These are phyloP conservation scores for Rickenella mellea DNA, from an alignment of 768 basidiomycete species.

Conservation along the genomic window DNA sequence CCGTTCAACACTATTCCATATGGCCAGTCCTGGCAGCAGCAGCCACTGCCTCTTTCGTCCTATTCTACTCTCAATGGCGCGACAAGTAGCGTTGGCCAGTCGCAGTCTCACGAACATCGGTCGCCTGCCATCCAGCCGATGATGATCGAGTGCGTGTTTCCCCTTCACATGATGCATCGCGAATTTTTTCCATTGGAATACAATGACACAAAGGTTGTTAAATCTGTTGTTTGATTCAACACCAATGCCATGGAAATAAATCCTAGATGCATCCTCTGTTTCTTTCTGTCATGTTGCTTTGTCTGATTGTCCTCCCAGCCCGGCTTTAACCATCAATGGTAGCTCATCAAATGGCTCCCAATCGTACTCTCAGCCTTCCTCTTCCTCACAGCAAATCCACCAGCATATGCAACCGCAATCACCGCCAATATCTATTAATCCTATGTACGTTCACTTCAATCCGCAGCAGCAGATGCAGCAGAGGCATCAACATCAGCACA, in stretches of 20 bases:
- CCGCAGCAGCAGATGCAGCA: conserved; percentile 24
- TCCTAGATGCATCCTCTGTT: neutral
- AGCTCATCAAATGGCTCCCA: conserved; percentile 29
- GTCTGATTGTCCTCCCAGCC: conserved; percentile 30
- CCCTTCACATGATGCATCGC: conserved; percentile 5
- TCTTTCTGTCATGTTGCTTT: too few species aligned
- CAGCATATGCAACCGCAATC: conserved; percentile 24
- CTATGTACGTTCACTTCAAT: conserved; percentile 19
- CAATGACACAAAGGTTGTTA: too few species aligned
- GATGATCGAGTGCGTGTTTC: conserved; percentile 59
- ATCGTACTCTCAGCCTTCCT: conserved; percentile 33
- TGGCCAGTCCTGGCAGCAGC: conserved; percentile 37
- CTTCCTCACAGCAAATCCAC: conserved; percentile 21
- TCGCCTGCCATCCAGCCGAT: conserved; percentile 29
- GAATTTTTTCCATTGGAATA: conserved; percentile 13
- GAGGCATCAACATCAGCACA: conserved; percentile 40
- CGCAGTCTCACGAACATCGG: conserved; percentile 21
- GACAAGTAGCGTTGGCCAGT: conserved; percentile 34
- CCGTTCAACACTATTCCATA: conserved; percentile 49
- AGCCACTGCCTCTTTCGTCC: conserved; percentile 50
- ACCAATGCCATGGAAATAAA: neutral
- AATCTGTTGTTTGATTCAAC: neutral
- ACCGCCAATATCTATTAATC: conserved; percentile 32
- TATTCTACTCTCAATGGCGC: conserved; percentile 76
- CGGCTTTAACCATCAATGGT: conserved; percentile 48